A percentile compares a stretch with the other conserved stretches of the same genome.
phyloP scores from a whole-genome alignment of 371 early-diverging fungal species.

The Furculomyces boomerangus region DNA sequence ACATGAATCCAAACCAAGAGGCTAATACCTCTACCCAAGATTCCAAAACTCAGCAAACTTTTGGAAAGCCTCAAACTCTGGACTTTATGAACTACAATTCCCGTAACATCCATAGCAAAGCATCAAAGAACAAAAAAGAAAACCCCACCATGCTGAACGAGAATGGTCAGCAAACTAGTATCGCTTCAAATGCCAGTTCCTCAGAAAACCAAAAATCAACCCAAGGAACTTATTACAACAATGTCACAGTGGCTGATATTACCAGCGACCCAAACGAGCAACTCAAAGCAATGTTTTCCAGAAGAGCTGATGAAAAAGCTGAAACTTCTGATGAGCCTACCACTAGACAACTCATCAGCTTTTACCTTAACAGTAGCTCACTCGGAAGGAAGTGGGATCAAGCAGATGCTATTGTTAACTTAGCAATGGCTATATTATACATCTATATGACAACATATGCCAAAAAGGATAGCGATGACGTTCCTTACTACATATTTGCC shows the following conservation, averaged over 20 bases:
- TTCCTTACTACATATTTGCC: constrained; percentile 14
- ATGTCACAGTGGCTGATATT: not conserved
- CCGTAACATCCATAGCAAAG: no score
- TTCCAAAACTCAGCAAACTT: no score
- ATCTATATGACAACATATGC: constrained; percentile 27
- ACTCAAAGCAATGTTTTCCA: not conserved
- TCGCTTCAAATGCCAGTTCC: no score
- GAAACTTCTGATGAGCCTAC: constrained; percentile 9
- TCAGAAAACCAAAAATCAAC: no score
- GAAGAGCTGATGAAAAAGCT: not conserved
- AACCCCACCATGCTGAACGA: no score
- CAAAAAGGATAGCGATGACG: constrained; percentile 7
- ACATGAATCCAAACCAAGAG: no score
- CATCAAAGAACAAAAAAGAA: no score
- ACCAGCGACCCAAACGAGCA: not conserved
- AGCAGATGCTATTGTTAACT: constrained; percentile 29
- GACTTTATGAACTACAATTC: no score
- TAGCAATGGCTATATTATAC: constrained; percentile 26
- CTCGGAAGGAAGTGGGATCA: constrained; percentile 40
- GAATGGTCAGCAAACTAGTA: no score
- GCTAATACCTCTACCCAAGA: no score
- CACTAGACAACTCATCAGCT: constrained; percentile 21
- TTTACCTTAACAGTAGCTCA: constrained; percentile 27
- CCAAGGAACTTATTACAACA: not conserved
- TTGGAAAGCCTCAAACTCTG: no score